phyloP scores from a whole-genome alignment of 2,329 filamentous ascomycete genomes.

The Amphichorda felina region DNA sequence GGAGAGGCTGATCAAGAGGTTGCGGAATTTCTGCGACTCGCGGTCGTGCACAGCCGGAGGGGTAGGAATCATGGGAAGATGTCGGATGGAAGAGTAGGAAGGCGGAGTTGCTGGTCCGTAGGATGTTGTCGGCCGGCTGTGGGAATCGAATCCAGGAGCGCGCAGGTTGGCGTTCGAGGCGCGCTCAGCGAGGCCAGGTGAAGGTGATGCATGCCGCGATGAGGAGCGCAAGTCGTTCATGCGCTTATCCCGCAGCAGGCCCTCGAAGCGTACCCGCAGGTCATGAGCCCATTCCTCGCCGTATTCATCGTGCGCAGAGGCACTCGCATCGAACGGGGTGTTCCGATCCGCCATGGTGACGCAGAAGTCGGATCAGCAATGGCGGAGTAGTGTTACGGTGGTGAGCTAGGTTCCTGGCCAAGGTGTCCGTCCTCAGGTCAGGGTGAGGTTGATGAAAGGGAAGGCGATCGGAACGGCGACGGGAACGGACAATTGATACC shows the following conservation, averaged over 20 bases:
- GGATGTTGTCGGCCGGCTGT: slow-evolving; percentile 33
- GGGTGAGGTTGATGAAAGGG: too few species aligned
- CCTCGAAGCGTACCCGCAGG: slow-evolving; percentile 74
- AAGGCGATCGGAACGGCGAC: too few species aligned
- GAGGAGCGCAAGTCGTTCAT: slow-evolving; percentile 59
- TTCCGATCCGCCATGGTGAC: slow-evolving; percentile 25
- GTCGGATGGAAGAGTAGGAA: slow-evolving; percentile 34
- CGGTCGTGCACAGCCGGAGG: slow-evolving; percentile 56
- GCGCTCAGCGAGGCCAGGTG: slow-evolving; percentile 39
- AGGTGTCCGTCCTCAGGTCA: too few species aligned
- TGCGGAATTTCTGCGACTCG: slow-evolving; percentile 64
- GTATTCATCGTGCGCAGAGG: slow-evolving; percentile 26
- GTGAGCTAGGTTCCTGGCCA: neutral
- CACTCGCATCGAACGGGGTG: slow-evolving; percentile 17
- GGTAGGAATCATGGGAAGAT: slow-evolving; percentile 51
- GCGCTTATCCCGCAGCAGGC: slow-evolving; percentile 73
- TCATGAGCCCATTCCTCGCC: slow-evolving; percentile 70
- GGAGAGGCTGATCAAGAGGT: slow-evolving; percentile 74
- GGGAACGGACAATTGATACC: neutral
- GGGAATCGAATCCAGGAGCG: slow-evolving; percentile 22
- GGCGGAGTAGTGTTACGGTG: neutral
- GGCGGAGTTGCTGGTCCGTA: slow-evolving; percentile 29
- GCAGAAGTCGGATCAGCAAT: neutral
- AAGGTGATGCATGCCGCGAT: slow-evolving; percentile 49
- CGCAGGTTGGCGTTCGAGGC: slow-evolving; percentile 36